Evolutionary conservation across 2,329 filamentous ascomycete species (phyloP).

Genomic region (Cladophialophora bantiana): DNA sequence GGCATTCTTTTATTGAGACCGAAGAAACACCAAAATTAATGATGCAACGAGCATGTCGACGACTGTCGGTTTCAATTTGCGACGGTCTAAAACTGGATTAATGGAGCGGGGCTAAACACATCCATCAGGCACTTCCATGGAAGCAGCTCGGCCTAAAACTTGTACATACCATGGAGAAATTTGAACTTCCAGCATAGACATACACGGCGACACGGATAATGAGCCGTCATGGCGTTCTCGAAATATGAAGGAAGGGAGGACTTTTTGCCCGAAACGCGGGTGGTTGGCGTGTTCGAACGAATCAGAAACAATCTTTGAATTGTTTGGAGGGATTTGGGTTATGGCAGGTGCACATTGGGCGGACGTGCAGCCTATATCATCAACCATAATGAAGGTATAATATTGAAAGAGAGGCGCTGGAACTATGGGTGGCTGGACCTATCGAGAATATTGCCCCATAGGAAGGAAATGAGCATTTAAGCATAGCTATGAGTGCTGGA

Average conservation of each 20-base stretch:
- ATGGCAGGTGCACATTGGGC: not conserved
- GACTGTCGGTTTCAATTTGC: conserved; percentile 15
- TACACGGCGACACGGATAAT: conserved; percentile 3
- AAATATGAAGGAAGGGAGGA: not conserved
- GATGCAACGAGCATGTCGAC: conserved; percentile 24
- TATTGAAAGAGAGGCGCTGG: not conserved
- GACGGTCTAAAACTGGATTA: conserved; percentile 11
- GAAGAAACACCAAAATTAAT: conserved; percentile 7
- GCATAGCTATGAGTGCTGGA: not conserved
- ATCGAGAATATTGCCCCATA: not conserved
- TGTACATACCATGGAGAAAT: not conserved
- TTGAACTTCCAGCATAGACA: conserved; percentile 4
- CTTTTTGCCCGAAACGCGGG: not conserved
- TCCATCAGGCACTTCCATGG: not conserved
- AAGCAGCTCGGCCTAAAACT: not conserved
- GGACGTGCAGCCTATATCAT: not conserved
- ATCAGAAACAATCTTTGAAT: not conserved
- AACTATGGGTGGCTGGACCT: not conserved
- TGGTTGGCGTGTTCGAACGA: not conserved
- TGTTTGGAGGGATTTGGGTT: not conserved
- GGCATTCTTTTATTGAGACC: conserved; percentile 26
- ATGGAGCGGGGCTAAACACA: not conserved
- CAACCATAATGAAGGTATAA: conserved; percentile 5
- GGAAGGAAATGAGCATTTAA: not conserved
- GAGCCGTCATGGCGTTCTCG: not conserved